Conservation (phyloP, 2,329 filamentous ascomycete species). For the Botrytis elliptica region DNA sequence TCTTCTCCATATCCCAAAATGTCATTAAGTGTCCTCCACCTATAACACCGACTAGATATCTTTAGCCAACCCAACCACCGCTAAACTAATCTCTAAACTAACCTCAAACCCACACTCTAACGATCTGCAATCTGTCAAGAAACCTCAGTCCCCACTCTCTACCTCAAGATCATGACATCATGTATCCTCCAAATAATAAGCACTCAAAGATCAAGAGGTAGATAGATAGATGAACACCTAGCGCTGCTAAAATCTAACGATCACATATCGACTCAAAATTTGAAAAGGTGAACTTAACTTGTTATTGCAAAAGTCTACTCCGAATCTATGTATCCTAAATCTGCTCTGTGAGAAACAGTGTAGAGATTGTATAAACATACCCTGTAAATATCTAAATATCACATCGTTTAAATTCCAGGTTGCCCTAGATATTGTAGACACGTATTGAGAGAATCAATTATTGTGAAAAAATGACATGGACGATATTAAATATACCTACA, state of each 20-base stretch:
- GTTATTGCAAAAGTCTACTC: accelerated
- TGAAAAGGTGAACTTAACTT: not conserved
- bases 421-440: not conserved
- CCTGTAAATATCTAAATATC: not conserved
- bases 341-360: not conserved
- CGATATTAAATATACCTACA: not conserved
- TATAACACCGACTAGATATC: too few relatives aligned
- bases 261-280: not conserved
- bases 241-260: accelerated
- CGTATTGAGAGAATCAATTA: not conserved
- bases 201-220: too few relatives aligned
- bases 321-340: not conserved
- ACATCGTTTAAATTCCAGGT: not conserved
- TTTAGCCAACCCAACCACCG: not conserved
- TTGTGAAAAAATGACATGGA: not conserved
- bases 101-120: not conserved
- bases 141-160: not conserved
- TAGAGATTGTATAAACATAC: not conserved
- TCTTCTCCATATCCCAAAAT: not conserved
- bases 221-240: not conserved
- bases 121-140: not conserved
- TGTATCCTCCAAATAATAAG: not conserved
- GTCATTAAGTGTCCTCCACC: accelerated
- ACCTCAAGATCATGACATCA: not conserved
- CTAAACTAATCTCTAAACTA: not conserved